A percentile compares a stretch with the other conserved stretches of the same genome.
Evolutionary conservation across 2,329 filamentous ascomycete genomes (phyloP).

Genomic region (Magnaporthiopsis rhizophila): DNA sequence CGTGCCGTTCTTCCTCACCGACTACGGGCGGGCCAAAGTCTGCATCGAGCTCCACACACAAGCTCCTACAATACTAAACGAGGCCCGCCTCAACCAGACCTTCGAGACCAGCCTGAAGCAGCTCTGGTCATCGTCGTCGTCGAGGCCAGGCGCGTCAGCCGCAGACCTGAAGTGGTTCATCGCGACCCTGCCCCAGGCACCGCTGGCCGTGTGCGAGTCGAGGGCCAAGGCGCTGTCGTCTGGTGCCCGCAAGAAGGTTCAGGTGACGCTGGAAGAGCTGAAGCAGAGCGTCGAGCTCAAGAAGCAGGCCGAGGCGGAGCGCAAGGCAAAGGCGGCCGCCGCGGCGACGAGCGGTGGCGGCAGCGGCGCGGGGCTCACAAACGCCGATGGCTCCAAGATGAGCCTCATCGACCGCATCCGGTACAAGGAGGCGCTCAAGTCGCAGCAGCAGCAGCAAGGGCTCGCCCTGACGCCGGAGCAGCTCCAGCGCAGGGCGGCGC

Average conservation of each 20-base stretch:
- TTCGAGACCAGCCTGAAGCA: constrained; percentile 45
- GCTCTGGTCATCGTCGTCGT: constrained; percentile 38
- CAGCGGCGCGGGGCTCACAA: constrained; percentile 22
- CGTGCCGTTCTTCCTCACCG: constrained; percentile 33
- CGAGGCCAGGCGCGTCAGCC: constrained; percentile 18
- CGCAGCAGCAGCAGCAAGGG: constrained; percentile 33
- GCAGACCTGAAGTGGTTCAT: constrained; percentile 40
- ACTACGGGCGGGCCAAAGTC: constrained; percentile 34
- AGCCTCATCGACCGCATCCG: constrained; percentile 70
- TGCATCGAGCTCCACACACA: constrained; percentile 48
- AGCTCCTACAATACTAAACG: constrained; percentile 36
- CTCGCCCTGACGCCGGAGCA: constrained; percentile 39
- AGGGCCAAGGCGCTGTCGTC: constrained; percentile 37
- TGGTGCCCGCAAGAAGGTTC: constrained; percentile 55
- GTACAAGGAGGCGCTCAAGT: constrained; percentile 54
- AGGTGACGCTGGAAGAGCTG: constrained; percentile 60
- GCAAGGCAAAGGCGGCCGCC: constrained; percentile 17
- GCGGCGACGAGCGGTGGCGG: constrained; percentile 12
- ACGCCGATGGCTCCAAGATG: constrained; percentile 45
- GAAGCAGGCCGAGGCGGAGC: constrained; percentile 36
- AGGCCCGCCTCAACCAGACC: constrained; percentile 17
- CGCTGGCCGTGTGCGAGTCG: constrained; percentile 43
- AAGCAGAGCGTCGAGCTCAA: constrained; percentile 51
- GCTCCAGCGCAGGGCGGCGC: constrained; percentile 52
- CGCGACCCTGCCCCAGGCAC: constrained; percentile 44